Conservation (phyloP, 306 rosid genomes). For the Castanea crenata region DNA sequence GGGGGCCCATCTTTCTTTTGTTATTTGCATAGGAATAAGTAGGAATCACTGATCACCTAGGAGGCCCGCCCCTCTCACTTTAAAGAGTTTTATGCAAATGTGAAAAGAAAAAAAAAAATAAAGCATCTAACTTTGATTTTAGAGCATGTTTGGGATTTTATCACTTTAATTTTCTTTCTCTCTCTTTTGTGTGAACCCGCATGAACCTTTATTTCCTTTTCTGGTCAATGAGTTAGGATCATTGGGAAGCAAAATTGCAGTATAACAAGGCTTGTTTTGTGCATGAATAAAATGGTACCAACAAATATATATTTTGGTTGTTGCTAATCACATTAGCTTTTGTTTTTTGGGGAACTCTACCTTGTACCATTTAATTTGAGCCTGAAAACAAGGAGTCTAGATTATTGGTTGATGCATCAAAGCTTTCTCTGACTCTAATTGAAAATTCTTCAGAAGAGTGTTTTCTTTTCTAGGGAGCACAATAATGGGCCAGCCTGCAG, state of each 20-base stretch:
- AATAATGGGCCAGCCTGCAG: conserved; percentile 15
- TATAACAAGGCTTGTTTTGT: background rate
- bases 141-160: conserved; percentile 57
- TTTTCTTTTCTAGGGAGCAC: background rate
- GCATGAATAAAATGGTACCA: background rate
- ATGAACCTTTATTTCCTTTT: conserved; percentile 3
- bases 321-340: no score
- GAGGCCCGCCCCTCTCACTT: conserved; percentile 4
- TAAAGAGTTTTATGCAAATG: conserved; percentile 26
- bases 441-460: background rate
- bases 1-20: conserved; percentile 16
- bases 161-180: conserved; percentile 29
- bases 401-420: background rate
- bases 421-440: background rate
- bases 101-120: conserved; percentile 25
- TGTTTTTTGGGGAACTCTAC: no score
- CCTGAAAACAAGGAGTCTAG: conserved; percentile 24
- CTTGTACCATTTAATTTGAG: background rate
- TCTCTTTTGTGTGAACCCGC: conserved; percentile 28
- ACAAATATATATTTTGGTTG: background rate
- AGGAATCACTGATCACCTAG: background rate
- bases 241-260: no score
- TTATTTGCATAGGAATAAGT: conserved; percentile 13
- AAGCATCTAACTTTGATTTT: conserved; percentile 29
- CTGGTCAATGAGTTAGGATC: background rate